Percentiles rank a stretch among this genome's conserved stretches.
phyloP scores from a whole-genome alignment of 768 basidiomycete genomes.

The Ramaria sp. region DNA sequence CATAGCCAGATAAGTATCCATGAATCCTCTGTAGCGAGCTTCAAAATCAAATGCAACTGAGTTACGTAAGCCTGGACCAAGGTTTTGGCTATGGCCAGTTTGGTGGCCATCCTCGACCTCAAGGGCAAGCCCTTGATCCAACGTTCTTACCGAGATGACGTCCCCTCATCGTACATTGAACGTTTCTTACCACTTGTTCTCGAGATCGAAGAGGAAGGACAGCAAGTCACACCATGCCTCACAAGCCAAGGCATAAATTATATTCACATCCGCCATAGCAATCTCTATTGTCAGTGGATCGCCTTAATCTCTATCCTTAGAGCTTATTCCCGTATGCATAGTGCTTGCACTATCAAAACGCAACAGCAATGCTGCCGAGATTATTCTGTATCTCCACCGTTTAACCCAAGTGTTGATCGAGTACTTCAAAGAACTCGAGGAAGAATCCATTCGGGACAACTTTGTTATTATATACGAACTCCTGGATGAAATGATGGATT shows the following conservation, averaged over 20 bases:
- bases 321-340: conserved; percentile 21
- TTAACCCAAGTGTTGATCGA: conserved; percentile 88
- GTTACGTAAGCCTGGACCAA: no score
- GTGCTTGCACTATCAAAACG: conserved; percentile 94
- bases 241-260: conserved; percentile 93
- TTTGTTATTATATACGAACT: conserved; percentile 99
- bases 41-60: no score
- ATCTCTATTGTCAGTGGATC: conserved; percentile 71
- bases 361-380: conserved; percentile 92
- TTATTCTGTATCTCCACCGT: conserved; percentile 93
- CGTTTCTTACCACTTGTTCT: conserved; percentile 87
- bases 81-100: conserved; percentile 34
- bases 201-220: conserved; percentile 95
- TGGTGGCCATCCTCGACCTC: conserved; percentile 93
- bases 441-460: conserved; percentile 97
- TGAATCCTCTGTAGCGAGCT: no score
- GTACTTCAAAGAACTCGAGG: conserved; percentile 99
- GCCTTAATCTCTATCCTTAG: neutral
- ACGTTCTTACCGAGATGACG: conserved; percentile 93
- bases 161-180: conserved; percentile 80
- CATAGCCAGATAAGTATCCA: no score
- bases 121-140: conserved; percentile 98
- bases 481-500: conserved; percentile 99
- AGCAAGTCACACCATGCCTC: conserved; percentile 94
- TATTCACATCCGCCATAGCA: conserved; percentile 97